A percentile compares a stretch with the other conserved stretches of the same genome.
Evolutionary conservation across 2,329 filamentous ascomycete species (phyloP).

Genomic region (Ophiobolus disseminans): DNA sequence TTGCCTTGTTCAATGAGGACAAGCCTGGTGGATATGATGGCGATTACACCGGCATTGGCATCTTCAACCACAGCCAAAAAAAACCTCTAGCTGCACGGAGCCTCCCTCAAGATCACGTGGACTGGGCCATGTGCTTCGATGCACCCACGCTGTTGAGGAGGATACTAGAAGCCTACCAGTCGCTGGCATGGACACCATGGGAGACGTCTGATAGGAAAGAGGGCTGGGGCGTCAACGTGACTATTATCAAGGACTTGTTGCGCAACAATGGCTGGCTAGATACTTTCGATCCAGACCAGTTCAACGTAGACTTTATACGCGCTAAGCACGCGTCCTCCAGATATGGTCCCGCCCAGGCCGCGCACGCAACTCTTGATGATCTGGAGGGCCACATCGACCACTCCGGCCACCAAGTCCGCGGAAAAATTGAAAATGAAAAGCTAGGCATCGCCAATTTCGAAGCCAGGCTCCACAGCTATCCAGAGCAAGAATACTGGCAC

Average conservation of each 20-base stretch:
- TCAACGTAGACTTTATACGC: conserved; percentile 21
- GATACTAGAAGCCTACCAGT: conserved; percentile 14
- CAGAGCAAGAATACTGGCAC: conserved; percentile 1
- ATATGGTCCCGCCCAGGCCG: conserved; percentile 8
- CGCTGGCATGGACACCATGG: conserved; percentile 20
- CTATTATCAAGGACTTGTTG: conserved; percentile 6
- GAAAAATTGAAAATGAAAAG: not conserved
- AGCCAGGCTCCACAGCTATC: not conserved
- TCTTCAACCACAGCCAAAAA: conserved; percentile 6
- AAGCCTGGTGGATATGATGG: not conserved
- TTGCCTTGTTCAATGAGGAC: not conserved
- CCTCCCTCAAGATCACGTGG: not conserved
- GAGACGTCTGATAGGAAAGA: conserved; percentile 12
- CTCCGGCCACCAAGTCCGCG: not conserved
- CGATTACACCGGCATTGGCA: not conserved
- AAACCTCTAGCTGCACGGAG: no score
- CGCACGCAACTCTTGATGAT: not conserved
- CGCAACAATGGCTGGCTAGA: conserved; percentile 17
- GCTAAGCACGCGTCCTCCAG: conserved; percentile 8
- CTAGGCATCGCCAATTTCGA: not conserved
- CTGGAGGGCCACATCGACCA: not conserved
- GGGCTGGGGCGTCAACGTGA: conserved; percentile 5
- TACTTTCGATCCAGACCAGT: conserved; percentile 10
- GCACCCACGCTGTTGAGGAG: conserved; percentile 13
- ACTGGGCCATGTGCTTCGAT: conserved; percentile 8